phyloP scores from a whole-genome alignment of 192 early-diverging fungal genomes.

The Linderina pennispora region DNA sequence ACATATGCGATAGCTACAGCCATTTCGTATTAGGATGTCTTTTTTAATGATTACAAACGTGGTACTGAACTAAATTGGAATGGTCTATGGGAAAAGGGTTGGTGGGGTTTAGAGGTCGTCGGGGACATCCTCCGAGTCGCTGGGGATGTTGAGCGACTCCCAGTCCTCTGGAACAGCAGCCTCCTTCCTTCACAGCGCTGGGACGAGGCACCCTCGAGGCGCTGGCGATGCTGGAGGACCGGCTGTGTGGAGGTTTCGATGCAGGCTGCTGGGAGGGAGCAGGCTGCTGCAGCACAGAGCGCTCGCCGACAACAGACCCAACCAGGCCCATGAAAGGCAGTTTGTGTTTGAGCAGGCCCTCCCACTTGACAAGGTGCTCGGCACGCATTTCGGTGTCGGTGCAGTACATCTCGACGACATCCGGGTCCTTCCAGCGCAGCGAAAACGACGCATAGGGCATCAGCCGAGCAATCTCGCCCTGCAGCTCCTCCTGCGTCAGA shows the following conservation, averaged over 20 bases:
- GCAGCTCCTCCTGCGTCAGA: slow-evolving; percentile 29
- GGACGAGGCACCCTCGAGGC: no score
- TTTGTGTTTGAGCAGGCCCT: slow-evolving; percentile 18
- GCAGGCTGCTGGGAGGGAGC: background rate
- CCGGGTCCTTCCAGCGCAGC: slow-evolving; percentile 23
- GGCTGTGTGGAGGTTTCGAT: no score
- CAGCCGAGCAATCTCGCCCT: slow-evolving; percentile 11
- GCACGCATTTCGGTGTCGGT: slow-evolving; percentile 2
- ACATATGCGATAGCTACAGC: slow-evolving; percentile 88
- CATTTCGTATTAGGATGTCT: slow-evolving; percentile 31
- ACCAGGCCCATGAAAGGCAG: slow-evolving; percentile 29
- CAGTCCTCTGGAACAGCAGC: slow-evolving; percentile 31
- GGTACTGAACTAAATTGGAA: background rate
- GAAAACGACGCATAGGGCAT: slow-evolving; percentile 11
- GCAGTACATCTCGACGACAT: slow-evolving; percentile 36
- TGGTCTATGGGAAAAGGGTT: slow-evolving; percentile 1
- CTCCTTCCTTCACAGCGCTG: slow-evolving; percentile 5
- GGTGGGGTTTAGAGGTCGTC: no score
- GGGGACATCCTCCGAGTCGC: no score
- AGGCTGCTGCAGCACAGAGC: background rate
- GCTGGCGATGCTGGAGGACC: no score
- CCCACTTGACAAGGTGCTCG: slow-evolving; percentile 34
- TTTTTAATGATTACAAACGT: slow-evolving; percentile 1
- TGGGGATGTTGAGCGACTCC: slow-evolving; percentile 28
- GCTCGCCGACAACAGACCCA: slow-evolving; percentile 19